Conservation (phyloP, 306 rosid species). For the Delonix regia region DNA sequence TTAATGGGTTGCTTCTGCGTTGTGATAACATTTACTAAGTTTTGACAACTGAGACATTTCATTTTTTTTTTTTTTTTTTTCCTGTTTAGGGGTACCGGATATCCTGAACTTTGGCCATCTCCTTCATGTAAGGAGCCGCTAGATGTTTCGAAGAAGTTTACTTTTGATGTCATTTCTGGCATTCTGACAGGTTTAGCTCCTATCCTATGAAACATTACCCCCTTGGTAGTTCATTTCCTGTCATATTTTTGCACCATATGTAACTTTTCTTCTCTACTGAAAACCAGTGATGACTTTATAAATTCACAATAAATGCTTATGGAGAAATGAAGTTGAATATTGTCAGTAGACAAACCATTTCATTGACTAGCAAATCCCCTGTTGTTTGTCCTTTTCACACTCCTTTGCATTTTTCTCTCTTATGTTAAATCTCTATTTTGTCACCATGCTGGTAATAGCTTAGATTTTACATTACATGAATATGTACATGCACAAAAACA, state of each 20-base stretch:
- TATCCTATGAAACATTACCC: slow-evolving; percentile 16
- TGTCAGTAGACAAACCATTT: background rate
- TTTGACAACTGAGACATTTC: slow-evolving; percentile 4
- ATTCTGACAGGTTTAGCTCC: slow-evolving; percentile 77
- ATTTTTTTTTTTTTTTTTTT: slow-evolving; percentile 9
- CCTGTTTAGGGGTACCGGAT: slow-evolving; percentile 82
- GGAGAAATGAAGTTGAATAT: background rate
- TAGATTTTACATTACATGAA: background rate
- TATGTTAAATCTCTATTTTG: background rate
- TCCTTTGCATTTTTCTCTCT: background rate
- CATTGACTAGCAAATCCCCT: background rate
- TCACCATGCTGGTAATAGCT: background rate
- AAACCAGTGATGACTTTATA: background rate
- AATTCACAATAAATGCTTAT: background rate
- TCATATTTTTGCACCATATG: background rate
- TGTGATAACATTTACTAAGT: background rate
- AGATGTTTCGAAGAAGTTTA: slow-evolving; percentile 81
- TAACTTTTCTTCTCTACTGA: background rate
- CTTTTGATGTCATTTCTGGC: slow-evolving; percentile 84
- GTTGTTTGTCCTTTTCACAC: background rate
- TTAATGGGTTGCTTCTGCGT: slow-evolving; percentile 8
- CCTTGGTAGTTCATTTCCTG: background rate
- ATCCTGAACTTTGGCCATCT: slow-evolving; percentile 96
- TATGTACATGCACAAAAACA: background rate
- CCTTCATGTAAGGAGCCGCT: slow-evolving; percentile 84